These are phyloP conservation scores for Fusarium bulbicola DNA, from an alignment of 2,329 filamentous ascomycete genomes.

Conservation along the genomic window DNA sequence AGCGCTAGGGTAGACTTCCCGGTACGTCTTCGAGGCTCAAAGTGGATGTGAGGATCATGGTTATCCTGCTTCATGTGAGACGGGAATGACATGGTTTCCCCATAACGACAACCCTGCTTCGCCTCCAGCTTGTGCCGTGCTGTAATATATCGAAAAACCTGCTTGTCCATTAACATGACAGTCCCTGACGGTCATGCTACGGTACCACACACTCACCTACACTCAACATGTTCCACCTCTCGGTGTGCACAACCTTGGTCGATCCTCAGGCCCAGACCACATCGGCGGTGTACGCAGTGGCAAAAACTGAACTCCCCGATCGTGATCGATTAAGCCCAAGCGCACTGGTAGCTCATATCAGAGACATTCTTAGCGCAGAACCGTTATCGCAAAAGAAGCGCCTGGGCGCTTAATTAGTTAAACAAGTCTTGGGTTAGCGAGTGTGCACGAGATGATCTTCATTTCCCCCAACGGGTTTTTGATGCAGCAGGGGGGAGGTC, in stretches of 20 bases:
- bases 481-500: constrained; percentile 13
- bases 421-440: background rate
- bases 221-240: background rate
- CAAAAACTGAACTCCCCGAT: constrained; percentile 24
- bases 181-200: constrained; percentile 14
- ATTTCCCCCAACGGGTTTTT: constrained; percentile 35
- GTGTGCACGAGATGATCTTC: constrained; percentile 38
- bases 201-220: background rate
- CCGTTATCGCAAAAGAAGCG: constrained; percentile 19
- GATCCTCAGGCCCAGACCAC: constrained; percentile 18
- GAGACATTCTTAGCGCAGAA: constrained; percentile 18
- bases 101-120: background rate
- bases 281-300: constrained; percentile 6
- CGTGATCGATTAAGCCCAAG: constrained; percentile 21
- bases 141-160: constrained; percentile 3
- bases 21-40: constrained; percentile 15
- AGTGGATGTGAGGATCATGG: background rate
- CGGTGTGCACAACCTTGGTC: constrained; percentile 10
- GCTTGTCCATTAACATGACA: constrained; percentile 16
- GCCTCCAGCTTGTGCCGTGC: background rate
- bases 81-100: background rate
- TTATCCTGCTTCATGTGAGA: background rate
- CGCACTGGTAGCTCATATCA: constrained; percentile 15
- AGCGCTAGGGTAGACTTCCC: constrained; percentile 27
- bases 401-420: constrained; percentile 27